Evolutionary conservation across 345 rosid genomes (phyloP).

Genomic region (Citrus australasica): DNA sequence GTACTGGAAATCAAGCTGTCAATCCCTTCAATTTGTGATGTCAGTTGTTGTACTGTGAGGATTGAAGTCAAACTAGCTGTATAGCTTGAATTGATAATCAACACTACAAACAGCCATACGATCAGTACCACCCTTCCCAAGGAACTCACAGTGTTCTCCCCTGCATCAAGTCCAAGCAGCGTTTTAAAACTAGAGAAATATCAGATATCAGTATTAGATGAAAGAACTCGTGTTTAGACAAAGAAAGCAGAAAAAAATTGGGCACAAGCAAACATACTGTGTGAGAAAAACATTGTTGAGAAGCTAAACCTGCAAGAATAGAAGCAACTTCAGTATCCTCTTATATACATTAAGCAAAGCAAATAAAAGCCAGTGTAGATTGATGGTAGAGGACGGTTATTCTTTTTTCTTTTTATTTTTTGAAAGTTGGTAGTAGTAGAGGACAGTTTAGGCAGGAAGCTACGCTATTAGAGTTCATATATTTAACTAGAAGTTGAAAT

Average conservation of each 20-base stretch:
- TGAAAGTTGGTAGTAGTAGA: too few relatives aligned
- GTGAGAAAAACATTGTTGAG: conserved; percentile 99
- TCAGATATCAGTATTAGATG: not conserved
- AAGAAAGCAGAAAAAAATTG: conserved; percentile 1
- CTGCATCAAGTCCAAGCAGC: conserved; percentile 36
- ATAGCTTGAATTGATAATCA: conserved; percentile 95
- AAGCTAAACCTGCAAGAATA: conserved; percentile 90
- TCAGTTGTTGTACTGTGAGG: conserved; percentile 83
- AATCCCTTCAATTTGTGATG: conserved; percentile 76
- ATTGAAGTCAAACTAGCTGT: conserved; percentile 95
- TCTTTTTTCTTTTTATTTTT: too few relatives aligned
- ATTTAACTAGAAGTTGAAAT: not conserved
- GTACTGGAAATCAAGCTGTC: conserved; percentile 60
- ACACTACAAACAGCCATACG: conserved; percentile 87
- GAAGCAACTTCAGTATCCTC: conserved; percentile 13
- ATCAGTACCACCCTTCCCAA: conserved; percentile 81
- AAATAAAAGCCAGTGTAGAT: not conserved
- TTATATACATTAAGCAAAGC: not conserved
- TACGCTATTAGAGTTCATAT: not conserved
- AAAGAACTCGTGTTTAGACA: not conserved
- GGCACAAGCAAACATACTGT: conserved; percentile 53
- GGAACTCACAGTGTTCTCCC: conserved; percentile 87
- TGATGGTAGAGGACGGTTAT: too few relatives aligned
- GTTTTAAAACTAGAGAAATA: not conserved
- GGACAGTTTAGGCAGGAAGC: not conserved